These are phyloP conservation scores for Sugiyamaella neomexicana DNA, from an alignment of 1,139 yeast genomes.

Conservation along the genomic window DNA sequence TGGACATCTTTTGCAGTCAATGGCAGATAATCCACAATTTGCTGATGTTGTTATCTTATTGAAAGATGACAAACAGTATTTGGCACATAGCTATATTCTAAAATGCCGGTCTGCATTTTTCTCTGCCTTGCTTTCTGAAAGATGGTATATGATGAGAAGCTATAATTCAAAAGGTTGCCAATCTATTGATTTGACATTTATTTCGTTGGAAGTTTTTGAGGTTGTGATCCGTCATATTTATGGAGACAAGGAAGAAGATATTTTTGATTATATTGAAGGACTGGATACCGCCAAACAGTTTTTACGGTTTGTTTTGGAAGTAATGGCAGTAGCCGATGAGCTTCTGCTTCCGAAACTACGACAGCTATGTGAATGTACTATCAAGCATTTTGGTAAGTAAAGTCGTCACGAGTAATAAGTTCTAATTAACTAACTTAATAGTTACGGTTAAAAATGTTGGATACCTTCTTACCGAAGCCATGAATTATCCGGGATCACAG, in stretches of 20 bases:
- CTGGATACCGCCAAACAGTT: conserved; percentile 47
- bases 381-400: conserved; percentile 51
- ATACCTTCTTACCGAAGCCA: conserved; percentile 56
- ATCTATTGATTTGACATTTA: conserved; percentile 48
- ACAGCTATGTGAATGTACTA: conserved; percentile 59
- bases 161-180: conserved; percentile 22
- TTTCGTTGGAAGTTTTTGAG: conserved; percentile 49
- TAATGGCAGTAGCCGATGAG: conserved; percentile 65
- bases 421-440: conserved; percentile 9
- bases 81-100: conserved; percentile 55
- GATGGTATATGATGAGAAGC: conserved; percentile 49
- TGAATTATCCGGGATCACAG: conserved; percentile 52
- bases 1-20: conserved; percentile 22
- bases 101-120: conserved; percentile 62
- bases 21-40: conserved; percentile 20
- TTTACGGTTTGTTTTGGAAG: conserved; percentile 56
- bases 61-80: conserved; percentile 44
- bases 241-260: conserved; percentile 50
- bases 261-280: conserved; percentile 47
- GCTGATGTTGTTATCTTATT: conserved; percentile 42
- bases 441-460: conserved; percentile 62
- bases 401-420: background rate
- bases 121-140: conserved; percentile 54
- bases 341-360: conserved; percentile 60
- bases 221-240: conserved; percentile 57